Percentiles rank a stretch among this genome's conserved stretches.
Conservation (phyloP, 805 yeast species). For the Ogataea neopini region DNA sequence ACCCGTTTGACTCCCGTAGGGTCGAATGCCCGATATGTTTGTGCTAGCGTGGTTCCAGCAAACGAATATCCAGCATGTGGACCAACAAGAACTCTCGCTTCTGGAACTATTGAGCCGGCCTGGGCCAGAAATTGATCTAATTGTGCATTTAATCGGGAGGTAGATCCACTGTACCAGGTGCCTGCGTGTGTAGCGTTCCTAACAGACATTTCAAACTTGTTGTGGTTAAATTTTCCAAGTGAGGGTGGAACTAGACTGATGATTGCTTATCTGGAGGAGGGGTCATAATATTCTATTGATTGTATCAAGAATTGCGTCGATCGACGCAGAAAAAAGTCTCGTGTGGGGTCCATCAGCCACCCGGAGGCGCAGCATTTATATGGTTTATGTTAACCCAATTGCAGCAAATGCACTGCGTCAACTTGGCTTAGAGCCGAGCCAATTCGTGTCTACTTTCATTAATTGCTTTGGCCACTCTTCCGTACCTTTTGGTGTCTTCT, state of each 20-base stretch:
- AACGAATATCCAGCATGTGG: conserved; percentile 92
- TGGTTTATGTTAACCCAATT: not conserved
- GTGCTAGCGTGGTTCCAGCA: conserved; percentile 76
- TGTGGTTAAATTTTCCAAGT: not conserved
- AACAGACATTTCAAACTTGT: conserved; percentile 6
- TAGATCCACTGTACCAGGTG: conserved; percentile 71
- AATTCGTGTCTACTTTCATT: too few relatives aligned
- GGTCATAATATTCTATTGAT: too few relatives aligned
- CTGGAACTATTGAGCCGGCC: conserved; percentile 37
- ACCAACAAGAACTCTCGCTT: conserved; percentile 56
- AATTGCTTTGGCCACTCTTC: too few relatives aligned
- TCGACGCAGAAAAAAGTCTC: not conserved
- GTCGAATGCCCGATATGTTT: conserved; percentile 75
- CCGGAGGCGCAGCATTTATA: not conserved
- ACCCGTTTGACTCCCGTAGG: conserved; percentile 55
- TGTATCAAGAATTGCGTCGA: not conserved
- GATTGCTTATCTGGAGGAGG: not conserved
- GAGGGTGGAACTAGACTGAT: not conserved
- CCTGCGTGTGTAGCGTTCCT: conserved; percentile 86
- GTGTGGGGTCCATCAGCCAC: too few relatives aligned
- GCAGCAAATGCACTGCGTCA: too few relatives aligned
- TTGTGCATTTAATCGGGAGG: conserved; percentile 47
- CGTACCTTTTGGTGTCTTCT: too few relatives aligned
- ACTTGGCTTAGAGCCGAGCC: too few relatives aligned
- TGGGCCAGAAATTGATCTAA: conserved; percentile 46